These are phyloP conservation scores for Ophiobolus disseminans DNA, from an alignment of 2,329 filamentous ascomycete species.

Conservation along the genomic window DNA sequence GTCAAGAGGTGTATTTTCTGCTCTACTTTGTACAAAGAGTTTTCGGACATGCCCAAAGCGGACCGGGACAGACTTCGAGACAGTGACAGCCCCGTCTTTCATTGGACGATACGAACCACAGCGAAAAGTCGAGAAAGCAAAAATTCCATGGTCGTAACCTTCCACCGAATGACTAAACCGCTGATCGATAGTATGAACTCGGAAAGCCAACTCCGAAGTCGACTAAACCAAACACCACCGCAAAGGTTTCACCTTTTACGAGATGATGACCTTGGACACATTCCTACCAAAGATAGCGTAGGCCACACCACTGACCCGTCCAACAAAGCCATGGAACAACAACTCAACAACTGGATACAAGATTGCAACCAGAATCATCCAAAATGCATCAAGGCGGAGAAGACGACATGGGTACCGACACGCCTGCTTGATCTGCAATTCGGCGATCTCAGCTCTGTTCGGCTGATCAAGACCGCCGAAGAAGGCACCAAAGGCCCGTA, in stretches of 20 bases:
- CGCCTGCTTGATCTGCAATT: conserved; percentile 28
- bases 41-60: neutral
- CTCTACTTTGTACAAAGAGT: conserved; percentile 7
- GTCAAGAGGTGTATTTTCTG: conserved; percentile 14
- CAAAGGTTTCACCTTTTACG: conserved; percentile 18
- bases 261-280: conserved; percentile 7
- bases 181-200: neutral
- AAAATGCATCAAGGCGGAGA: conserved; percentile 13
- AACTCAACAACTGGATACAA: conserved; percentile 20
- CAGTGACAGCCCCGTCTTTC: conserved; percentile 7
- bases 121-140: conserved; percentile 15
- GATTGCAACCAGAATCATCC: conserved; percentile 18
- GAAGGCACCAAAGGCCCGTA: conserved; percentile 25
- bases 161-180: conserved; percentile 7
- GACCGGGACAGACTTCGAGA: neutral
- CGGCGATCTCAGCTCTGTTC: conserved; percentile 1
- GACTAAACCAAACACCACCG: neutral
- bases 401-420: conserved; percentile 20
- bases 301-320: too few species aligned
- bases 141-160: conserved; percentile 15
- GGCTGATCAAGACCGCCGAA: conserved; percentile 23
- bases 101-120: conserved; percentile 20
- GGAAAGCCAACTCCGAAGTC: neutral
- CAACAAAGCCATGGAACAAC: conserved; percentile 9
- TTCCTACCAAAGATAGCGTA: conserved; percentile 6